These are phyloP conservation scores for Arthrobotrys sphaeroides DNA, from an alignment of 2,329 filamentous ascomycete genomes.

Conservation along the genomic window DNA sequence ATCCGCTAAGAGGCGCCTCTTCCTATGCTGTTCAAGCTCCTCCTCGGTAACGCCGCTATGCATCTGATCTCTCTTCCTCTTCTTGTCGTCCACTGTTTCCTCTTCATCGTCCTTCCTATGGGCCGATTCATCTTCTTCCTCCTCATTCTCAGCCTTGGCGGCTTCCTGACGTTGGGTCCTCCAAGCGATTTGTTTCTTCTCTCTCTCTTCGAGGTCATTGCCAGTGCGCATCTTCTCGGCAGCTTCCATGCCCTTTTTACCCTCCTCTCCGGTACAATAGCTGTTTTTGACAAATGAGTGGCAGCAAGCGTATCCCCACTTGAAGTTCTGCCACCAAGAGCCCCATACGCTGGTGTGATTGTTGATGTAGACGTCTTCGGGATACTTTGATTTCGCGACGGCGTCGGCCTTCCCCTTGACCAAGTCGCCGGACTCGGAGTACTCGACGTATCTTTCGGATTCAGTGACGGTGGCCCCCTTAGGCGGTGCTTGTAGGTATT, in stretches of 20 bases:
- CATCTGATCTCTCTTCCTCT: slow-evolving; percentile 81
- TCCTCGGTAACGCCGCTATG: slow-evolving; percentile 79
- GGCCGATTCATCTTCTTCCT: slow-evolving; percentile 58
- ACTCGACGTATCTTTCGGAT: slow-evolving; percentile 89
- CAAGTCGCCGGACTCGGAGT: slow-evolving; percentile 82
- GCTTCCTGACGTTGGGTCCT: slow-evolving; percentile 55
- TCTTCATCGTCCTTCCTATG: slow-evolving; percentile 56
- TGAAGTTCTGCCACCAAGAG: slow-evolving; percentile 95
- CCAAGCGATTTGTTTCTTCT: slow-evolving; percentile 55
- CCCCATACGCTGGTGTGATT: slow-evolving; percentile 96
- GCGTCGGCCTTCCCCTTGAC: slow-evolving; percentile 87
- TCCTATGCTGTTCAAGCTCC: slow-evolving; percentile 85
- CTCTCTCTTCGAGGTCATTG: slow-evolving; percentile 35
- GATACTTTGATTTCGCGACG: slow-evolving; percentile 85
- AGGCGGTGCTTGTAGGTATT: slow-evolving; percentile 68
- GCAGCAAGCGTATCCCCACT: slow-evolving; percentile 96
- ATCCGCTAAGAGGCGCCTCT: slow-evolving; percentile 75
- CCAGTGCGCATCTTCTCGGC: slow-evolving; percentile 66
- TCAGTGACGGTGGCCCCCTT: slow-evolving; percentile 76
- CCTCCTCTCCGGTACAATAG: slow-evolving; percentile 93
- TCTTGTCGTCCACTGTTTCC: slow-evolving; percentile 64
- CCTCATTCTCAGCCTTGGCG: slow-evolving; percentile 60
- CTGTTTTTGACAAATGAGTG: slow-evolving; percentile 94
- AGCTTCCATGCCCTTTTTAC: slow-evolving; percentile 80
- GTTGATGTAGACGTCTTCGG: slow-evolving; percentile 85